phyloP scores from a whole-genome alignment of 805 yeast genomes.

The Saccharomyces paradoxus region DNA sequence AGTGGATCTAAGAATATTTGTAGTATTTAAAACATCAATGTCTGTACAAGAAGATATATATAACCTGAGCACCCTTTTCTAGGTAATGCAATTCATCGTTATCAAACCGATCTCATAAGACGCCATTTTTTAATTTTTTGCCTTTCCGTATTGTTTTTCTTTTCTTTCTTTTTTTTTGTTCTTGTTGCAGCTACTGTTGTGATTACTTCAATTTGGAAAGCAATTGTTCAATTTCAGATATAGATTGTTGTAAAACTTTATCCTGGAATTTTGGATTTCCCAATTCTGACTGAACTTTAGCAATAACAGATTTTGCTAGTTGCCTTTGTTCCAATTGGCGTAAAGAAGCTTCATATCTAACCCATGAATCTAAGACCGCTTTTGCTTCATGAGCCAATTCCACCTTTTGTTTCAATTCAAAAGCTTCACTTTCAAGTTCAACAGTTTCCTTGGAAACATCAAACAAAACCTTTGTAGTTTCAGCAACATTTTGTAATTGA shows the following conservation, averaged over 20 bases:
- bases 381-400: conserved; percentile 86
- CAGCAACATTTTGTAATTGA: conserved; percentile 84
- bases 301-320: conserved; percentile 75
- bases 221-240: conserved; percentile 83
- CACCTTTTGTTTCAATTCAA: conserved; percentile 86
- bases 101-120: not conserved
- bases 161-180: not conserved
- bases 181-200: not conserved
- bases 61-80: not conserved
- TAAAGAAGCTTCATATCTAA: conserved; percentile 92
- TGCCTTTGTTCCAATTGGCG: conserved; percentile 95
- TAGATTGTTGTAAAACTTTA: conserved; percentile 80
- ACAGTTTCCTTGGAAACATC: conserved; percentile 96
- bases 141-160: not conserved
- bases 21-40: not conserved
- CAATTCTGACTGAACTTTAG: conserved; percentile 81
- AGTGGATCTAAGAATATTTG: not conserved
- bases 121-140: not conserved
- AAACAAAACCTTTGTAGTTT: conserved; percentile 84
- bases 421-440: conserved; percentile 86
- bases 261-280: conserved; percentile 89
- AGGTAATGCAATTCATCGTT: not conserved
- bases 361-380: conserved; percentile 96
- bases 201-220: conserved; percentile 39
- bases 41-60: not conserved